Conservation (phyloP, 495 filamentous ascomycete genomes). For the Xylaria venustula region DNA sequence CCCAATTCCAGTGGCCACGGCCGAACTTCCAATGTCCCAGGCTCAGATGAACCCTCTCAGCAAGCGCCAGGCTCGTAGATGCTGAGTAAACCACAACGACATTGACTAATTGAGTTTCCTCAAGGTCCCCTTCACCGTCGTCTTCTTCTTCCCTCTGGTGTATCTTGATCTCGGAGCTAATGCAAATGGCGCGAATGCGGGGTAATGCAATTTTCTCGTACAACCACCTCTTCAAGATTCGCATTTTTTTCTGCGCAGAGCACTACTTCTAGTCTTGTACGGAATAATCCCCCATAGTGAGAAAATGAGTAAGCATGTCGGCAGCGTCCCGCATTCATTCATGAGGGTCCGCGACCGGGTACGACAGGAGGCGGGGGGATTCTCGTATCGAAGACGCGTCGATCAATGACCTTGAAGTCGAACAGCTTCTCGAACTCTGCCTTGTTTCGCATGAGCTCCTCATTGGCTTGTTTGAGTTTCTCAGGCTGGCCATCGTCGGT, state of each 20-base stretch:
- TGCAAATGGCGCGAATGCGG: neutral
- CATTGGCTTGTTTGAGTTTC: slow-evolving; percentile 38
- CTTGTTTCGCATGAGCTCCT: slow-evolving; percentile 31
- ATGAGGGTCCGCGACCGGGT: slow-evolving; percentile 14
- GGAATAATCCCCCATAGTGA: too few species aligned
- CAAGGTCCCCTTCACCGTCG: too few species aligned
- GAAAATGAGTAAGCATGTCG: too few species aligned
- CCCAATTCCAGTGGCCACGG: too few species aligned
- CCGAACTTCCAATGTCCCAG: too few species aligned
- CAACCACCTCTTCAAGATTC: too few species aligned
- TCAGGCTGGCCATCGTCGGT: slow-evolving; percentile 40
- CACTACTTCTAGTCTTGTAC: too few species aligned
- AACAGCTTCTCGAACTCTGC: slow-evolving; percentile 41
- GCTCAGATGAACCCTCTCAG: too few species aligned
- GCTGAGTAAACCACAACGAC: too few species aligned
- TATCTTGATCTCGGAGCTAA: neutral
- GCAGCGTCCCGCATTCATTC: neutral
- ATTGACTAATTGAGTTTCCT: too few species aligned
- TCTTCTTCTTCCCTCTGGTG: neutral
- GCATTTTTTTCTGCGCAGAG: too few species aligned
- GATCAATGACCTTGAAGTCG: slow-evolving; percentile 42
- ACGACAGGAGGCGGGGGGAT: slow-evolving; percentile 21
- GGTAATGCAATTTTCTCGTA: neutral
- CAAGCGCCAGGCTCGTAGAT: too few species aligned
- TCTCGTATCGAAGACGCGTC: slow-evolving; percentile 40